phyloP scores from a whole-genome alignment of 176 grass and related monocot genomes.

The Bolboschoenus planiculmis region DNA sequence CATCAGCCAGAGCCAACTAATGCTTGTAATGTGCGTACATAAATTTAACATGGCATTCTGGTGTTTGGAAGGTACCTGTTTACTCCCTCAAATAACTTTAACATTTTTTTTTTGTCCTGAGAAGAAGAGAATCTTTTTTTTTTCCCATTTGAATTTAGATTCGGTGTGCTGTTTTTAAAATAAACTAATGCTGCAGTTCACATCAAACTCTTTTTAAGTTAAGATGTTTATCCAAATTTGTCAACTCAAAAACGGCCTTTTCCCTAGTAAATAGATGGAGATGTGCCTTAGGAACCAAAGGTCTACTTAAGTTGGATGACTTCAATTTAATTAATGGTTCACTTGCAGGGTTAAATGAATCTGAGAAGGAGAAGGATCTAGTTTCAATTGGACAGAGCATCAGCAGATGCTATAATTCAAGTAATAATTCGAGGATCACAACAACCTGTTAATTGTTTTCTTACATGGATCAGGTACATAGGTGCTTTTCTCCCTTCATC shows the following conservation, averaged over 20 bases:
- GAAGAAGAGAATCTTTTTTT: neutral
- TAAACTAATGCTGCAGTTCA: neutral
- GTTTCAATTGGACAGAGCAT: neutral
- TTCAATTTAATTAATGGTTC: neutral
- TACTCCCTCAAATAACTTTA: neutral
- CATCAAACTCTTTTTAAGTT: neutral
- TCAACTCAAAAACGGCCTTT: neutral
- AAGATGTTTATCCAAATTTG: neutral
- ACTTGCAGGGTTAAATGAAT: neutral
- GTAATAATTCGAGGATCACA: neutral
- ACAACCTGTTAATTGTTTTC: neutral
- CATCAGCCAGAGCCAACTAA: neutral
- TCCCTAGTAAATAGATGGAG: neutral
- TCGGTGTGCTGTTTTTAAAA: neutral
- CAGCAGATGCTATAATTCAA: neutral
- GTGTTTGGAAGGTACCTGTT: neutral
- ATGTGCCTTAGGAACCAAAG: neutral
- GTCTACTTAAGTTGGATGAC: neutral
- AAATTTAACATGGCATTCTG: neutral
- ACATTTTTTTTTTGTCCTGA: neutral
- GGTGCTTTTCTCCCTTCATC: neutral
- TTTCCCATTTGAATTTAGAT: neutral
- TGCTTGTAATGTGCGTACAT: neutral
- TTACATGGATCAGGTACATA: neutral
- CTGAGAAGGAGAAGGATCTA: conserved; percentile 14